Evolutionary conservation across 2,329 filamentous ascomycete genomes (phyloP), one percentile per base, ranked within the genome.

Genomic region (Claviceps sp.): DNA sequence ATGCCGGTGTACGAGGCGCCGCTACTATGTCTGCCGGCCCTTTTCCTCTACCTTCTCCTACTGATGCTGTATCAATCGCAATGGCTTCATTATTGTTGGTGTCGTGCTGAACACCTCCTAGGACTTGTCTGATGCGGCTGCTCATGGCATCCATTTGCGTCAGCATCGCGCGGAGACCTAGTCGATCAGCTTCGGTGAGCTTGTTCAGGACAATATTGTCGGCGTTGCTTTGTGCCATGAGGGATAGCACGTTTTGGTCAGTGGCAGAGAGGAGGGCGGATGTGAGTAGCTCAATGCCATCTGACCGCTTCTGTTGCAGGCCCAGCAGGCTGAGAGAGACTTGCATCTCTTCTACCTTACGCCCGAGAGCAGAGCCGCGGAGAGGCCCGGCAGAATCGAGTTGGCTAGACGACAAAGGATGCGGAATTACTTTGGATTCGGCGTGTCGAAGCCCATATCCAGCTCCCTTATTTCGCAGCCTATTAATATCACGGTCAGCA

Each of bases 291-390:
- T 74, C 68, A 48, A 82, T 62, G 37, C 72, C 70, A 48, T 78
- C 69, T 24, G 74, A 71, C 50, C 67, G 66, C 56, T 74, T 70
- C 57, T 73, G 72, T 51, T 71, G 72, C 47, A 87, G 69, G 55
- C 77, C 74, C 45, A 76, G 72, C 37, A 89, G 71, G 55, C 80
- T 81, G 54, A 87, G 72, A 4, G 81, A 82, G 44, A 81, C 76
- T 61, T 86, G 82, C 61, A 84, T 76, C 64, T 86, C 79, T 50
- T 76, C 73, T 19, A 86, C 66, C n/a, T 67, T 71, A 48, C 69
- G 71, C 51, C 68, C 65, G 50, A 64, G 56, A 61, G 70, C 56
- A 59, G 72, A 68, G 56, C 71, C 61, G 48, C 57, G 43, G 46
- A 60, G 50, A 37, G 60, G 60, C 38, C 51, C 55, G 34, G 41